A percentile compares a stretch with the other conserved stretches of the same genome.
Conservation (phyloP, 2,329 filamentous ascomycete genomes). For the Xylaria sp. region DNA sequence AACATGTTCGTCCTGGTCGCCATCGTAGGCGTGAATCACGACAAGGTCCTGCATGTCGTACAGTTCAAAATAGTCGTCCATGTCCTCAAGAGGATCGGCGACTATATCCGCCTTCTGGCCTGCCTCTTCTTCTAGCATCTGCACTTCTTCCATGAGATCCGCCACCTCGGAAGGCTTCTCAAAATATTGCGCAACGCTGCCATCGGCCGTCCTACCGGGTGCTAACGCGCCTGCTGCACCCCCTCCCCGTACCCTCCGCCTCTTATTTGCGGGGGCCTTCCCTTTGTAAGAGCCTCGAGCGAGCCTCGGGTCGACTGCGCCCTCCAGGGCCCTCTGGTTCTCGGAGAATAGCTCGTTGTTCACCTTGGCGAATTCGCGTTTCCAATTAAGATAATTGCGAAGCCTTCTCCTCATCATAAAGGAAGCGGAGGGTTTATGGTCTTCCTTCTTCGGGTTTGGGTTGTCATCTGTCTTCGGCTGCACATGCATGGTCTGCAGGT, state of each 20-base stretch:
- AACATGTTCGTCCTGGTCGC: slow-evolving; percentile 95
- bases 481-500: slow-evolving; percentile 89
- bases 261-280: slow-evolving; percentile 83
- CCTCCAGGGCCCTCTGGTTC: slow-evolving; percentile 80
- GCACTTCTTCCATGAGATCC: slow-evolving; percentile 82
- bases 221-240: slow-evolving; percentile 67
- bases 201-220: slow-evolving; percentile 74
- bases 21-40: slow-evolving; percentile 91
- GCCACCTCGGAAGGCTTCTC: slow-evolving; percentile 87
- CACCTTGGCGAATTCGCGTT: slow-evolving; percentile 86
- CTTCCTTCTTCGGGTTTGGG: slow-evolving; percentile 55
- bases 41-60: slow-evolving; percentile 92
- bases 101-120: slow-evolving; percentile 79
- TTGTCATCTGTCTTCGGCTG: slow-evolving; percentile 63
- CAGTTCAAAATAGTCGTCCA: slow-evolving; percentile 91
- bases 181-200: slow-evolving; percentile 79
- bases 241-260: slow-evolving; percentile 84
- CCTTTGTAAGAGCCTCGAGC: slow-evolving; percentile 62
- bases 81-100: slow-evolving; percentile 84
- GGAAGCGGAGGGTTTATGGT: slow-evolving; percentile 75
- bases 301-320: slow-evolving; percentile 68
- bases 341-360: slow-evolving; percentile 82
- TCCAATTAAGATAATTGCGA: slow-evolving; percentile 90
- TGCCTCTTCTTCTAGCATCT: slow-evolving; percentile 81
- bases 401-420: slow-evolving; percentile 93